A percentile compares a stretch with the other conserved stretches of the same genome.
Evolutionary conservation across 306 rosid genomes (phyloP).

Genomic region (Phaseolus lunatus): DNA sequence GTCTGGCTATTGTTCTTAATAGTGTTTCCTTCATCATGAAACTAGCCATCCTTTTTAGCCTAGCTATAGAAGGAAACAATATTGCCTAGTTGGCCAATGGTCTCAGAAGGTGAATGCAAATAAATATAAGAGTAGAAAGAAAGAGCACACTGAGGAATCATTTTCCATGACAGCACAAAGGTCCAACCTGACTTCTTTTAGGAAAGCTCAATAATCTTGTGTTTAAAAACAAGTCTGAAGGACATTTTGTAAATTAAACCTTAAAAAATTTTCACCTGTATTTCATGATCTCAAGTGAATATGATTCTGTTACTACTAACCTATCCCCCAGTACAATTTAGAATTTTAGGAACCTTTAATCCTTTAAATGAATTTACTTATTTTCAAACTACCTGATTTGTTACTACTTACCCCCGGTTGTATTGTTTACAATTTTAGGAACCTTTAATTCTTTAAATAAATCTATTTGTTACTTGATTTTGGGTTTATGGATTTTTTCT

Average conservation of each 20-base stretch:
- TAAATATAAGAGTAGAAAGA: not conserved
- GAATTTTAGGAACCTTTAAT: not conserved
- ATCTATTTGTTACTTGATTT: constrained; percentile 21
- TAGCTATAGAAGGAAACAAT: constrained; percentile 1
- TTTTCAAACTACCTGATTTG: not conserved
- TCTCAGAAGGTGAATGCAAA: not conserved
- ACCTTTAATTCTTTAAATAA: constrained; percentile 21
- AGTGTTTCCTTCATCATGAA: constrained; percentile 12
- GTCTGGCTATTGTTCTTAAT: constrained; percentile 13
- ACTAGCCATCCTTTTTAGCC: not conserved
- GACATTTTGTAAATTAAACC: not conserved
- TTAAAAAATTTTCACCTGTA: not conserved
- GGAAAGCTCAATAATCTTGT: not conserved
- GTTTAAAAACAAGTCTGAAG: not conserved
- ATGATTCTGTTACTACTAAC: not conserved
- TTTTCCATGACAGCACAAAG: not conserved
- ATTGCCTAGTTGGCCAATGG: constrained; percentile 3
- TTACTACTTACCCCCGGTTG: no score
- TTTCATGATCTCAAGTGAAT: constrained; percentile 1
- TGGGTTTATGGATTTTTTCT: constrained; percentile 26
- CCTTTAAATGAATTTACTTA: not conserved
- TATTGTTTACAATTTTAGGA: not conserved
- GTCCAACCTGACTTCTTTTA: not conserved
- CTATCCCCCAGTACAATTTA: not conserved
- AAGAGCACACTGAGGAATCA: not conserved